These are phyloP conservation scores for Alternaria sp. DNA, from an alignment of 2,329 filamentous ascomycete genomes.

Conservation along the genomic window DNA sequence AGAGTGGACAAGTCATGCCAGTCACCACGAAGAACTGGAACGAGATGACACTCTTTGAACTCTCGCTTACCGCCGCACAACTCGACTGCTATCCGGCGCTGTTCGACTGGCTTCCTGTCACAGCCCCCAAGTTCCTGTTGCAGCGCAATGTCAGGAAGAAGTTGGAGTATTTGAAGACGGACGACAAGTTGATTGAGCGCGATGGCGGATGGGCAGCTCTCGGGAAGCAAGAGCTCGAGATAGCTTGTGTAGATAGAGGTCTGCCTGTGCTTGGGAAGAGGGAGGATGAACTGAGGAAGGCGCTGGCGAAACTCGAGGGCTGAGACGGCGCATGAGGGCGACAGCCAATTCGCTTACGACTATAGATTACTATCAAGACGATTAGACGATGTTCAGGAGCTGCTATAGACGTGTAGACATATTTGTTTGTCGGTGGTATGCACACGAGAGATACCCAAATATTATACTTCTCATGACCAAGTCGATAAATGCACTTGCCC, in stretches of 20 bases:
- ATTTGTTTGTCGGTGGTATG: background rate
- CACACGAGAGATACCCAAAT: background rate
- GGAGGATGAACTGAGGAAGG: slow-evolving; percentile 37
- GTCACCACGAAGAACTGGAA: slow-evolving; percentile 1
- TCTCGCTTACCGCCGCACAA: slow-evolving; percentile 26
- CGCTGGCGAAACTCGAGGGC: slow-evolving; percentile 11
- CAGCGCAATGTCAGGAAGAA: slow-evolving; percentile 59
- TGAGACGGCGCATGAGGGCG: background rate
- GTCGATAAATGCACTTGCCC: background rate
- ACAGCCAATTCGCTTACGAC: background rate
- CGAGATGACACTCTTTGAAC: slow-evolving; percentile 21
- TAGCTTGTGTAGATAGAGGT: slow-evolving; percentile 70
- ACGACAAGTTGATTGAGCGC: slow-evolving; percentile 72
- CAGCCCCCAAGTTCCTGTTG: slow-evolving; percentile 59
- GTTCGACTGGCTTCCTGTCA: slow-evolving; percentile 52
- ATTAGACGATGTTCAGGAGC: background rate
- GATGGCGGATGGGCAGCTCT: slow-evolving; percentile 68
- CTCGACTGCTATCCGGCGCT: slow-evolving; percentile 32
- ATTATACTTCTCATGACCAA: background rate
- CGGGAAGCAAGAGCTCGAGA: slow-evolving; percentile 67
- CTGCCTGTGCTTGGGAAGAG: slow-evolving; percentile 34
- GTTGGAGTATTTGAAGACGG: slow-evolving; percentile 69
- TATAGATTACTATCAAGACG: background rate
- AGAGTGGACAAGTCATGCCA: background rate
- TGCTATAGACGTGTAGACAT: background rate